phyloP scores from a whole-genome alignment of 2,329 filamentous ascomycete species.

The Colletotrichum sp. region DNA sequence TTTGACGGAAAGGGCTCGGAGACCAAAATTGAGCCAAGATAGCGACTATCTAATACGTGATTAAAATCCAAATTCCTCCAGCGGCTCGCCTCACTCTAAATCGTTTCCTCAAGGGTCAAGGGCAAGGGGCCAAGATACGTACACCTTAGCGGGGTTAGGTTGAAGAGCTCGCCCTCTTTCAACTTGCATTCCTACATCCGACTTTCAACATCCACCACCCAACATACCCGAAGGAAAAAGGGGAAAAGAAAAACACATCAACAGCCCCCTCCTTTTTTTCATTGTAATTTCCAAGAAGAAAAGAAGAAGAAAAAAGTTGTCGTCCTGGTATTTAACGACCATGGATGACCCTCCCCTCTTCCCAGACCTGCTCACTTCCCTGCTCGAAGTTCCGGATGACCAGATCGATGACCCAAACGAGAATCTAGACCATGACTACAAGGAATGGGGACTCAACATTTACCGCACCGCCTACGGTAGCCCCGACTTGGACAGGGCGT shows the following conservation, averaged over 20 bases:
- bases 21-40: too few species aligned
- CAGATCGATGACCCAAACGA: not conserved
- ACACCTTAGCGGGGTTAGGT: too few species aligned
- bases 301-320: not conserved
- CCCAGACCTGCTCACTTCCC: not conserved
- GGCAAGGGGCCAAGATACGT: too few species aligned
- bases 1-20: too few species aligned
- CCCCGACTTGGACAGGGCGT: not conserved
- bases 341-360: not conserved
- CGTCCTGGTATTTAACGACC: not conserved
- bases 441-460: not conserved
- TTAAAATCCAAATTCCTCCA: too few species aligned
- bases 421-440: not conserved
- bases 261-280: not conserved
- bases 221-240: not conserved
- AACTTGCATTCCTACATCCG: not conserved
- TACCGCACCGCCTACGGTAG: not conserved
- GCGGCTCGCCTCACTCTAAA: too few species aligned
- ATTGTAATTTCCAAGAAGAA: too few species aligned
- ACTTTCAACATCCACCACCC: not conserved
- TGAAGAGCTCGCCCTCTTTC: too few species aligned
- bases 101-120: too few species aligned
- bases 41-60: too few species aligned
- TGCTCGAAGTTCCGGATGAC: not conserved
- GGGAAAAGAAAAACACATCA: accelerated